Conservation (phyloP, 2,329 filamentous ascomycete species). For the Penicillium freii region DNA sequence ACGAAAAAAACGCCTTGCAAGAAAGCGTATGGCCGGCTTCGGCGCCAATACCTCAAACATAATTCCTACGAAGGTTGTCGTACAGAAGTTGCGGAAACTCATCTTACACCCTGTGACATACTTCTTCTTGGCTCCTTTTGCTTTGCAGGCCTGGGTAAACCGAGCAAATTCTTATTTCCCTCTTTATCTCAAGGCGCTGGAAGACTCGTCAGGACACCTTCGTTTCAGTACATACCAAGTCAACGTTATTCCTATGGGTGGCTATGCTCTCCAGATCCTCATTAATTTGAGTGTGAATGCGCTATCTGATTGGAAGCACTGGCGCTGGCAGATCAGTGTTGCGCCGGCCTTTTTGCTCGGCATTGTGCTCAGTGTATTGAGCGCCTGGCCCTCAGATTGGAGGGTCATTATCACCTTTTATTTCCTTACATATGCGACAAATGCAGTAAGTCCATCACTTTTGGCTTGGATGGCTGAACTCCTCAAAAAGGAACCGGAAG, state of each 20-base stretch:
- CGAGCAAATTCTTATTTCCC: slow-evolving; percentile 21
- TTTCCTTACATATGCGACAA: slow-evolving; percentile 21
- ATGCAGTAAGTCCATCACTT: slow-evolving; percentile 14
- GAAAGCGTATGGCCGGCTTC: slow-evolving; percentile 17
- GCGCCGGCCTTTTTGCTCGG: slow-evolving; percentile 11
- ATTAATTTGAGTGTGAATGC: slow-evolving; percentile 18
- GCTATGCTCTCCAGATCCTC: slow-evolving; percentile 20
- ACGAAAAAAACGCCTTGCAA: slow-evolving; percentile 11
- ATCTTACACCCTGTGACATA: slow-evolving; percentile 12
- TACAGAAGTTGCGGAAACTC: slow-evolving; percentile 6
- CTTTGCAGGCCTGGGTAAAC: slow-evolving; percentile 19
- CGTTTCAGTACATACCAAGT: slow-evolving; percentile 19
- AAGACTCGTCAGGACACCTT: slow-evolving; percentile 3
- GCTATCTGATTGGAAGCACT: slow-evolving; percentile 21
- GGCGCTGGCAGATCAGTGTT: slow-evolving; percentile 18
- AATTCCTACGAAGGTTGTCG: slow-evolving; percentile 11
- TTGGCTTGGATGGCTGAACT: slow-evolving; percentile 21
- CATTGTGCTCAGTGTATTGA: slow-evolving; percentile 5
- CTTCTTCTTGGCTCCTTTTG: slow-evolving; percentile 16
- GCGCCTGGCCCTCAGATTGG: slow-evolving; percentile 8
- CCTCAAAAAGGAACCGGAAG: slow-evolving; percentile 19
- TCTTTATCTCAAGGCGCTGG: slow-evolving; percentile 17
- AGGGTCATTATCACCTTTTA: slow-evolving; percentile 18
- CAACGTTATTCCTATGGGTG: slow-evolving; percentile 22
- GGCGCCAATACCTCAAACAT: slow-evolving; percentile 17